These are phyloP conservation scores for Termitomyces bulborhizus DNA, from an alignment of 768 basidiomycete species.

Conservation along the genomic window DNA sequence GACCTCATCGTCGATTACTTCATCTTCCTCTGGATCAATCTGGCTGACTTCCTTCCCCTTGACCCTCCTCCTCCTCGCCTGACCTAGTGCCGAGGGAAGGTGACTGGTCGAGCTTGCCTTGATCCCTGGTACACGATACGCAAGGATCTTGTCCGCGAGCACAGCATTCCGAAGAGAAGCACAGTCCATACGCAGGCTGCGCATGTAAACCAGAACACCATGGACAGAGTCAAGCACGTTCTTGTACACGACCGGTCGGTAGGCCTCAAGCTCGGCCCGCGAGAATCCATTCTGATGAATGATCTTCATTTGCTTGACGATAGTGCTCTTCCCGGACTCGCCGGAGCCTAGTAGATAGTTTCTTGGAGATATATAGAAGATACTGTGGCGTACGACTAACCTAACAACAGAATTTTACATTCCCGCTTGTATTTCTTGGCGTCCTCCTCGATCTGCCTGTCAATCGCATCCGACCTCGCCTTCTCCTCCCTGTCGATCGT, in stretches of 20 bases:
- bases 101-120: slow-evolving; percentile 32
- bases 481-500: slow-evolving; percentile 49
- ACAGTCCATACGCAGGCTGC: slow-evolving; percentile 80
- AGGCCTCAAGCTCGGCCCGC: slow-evolving; percentile 67
- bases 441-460: slow-evolving; percentile 83
- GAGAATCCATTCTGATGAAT: slow-evolving; percentile 92
- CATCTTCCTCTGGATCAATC: slow-evolving; percentile 8
- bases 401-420: slow-evolving; percentile 90
- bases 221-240: slow-evolving; percentile 89
- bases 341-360: slow-evolving; percentile 61
- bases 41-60: slow-evolving; percentile 1
- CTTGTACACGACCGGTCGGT: slow-evolving; percentile 73
- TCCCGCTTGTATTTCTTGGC: slow-evolving; percentile 74
- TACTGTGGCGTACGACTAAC: slow-evolving; percentile 26
- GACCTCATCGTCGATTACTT: background rate
- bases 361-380: background rate
- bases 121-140: slow-evolving; percentile 41
- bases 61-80: background rate
- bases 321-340: slow-evolving; percentile 92
- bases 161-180: slow-evolving; percentile 54
- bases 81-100: background rate
- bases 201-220: slow-evolving; percentile 78
- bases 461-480: slow-evolving; percentile 67
- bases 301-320: slow-evolving; percentile 99
- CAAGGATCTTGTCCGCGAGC: slow-evolving; percentile 9